Percentiles rank a stretch among this genome's conserved stretches.
These are phyloP conservation scores for Myrica gale DNA, from an alignment of 306 rosid genomes.

Conservation along the genomic window DNA sequence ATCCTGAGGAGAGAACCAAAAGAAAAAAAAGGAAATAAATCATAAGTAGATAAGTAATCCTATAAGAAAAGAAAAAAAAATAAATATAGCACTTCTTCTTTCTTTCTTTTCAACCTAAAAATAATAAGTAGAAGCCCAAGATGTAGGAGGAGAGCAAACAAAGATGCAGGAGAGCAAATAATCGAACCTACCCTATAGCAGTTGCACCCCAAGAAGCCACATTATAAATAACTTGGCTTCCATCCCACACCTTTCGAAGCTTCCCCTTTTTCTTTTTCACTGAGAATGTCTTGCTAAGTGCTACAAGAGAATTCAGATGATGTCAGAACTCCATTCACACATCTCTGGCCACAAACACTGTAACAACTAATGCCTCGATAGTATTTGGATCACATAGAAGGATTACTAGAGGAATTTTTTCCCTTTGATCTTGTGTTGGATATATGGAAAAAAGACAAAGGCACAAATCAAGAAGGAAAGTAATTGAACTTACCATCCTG, in stretches of 20 bases:
- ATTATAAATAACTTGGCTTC: conserved; percentile 90
- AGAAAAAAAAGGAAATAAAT: background rate
- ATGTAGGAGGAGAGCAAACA: conserved; percentile 1
- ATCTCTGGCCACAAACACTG: background rate
- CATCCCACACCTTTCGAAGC: conserved; percentile 96
- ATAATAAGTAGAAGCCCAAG: too few species aligned
- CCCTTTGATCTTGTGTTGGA: conserved; percentile 5
- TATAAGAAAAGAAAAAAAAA: background rate
- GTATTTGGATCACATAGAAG: conserved; percentile 4
- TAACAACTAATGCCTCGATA: conserved; percentile 13
- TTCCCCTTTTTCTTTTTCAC: conserved; percentile 86
- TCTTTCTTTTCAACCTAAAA: too few species aligned
- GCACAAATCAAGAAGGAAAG: conserved; percentile 7
- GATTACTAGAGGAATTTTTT: conserved; percentile 15
- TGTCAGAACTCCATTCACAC: conserved; percentile 33
- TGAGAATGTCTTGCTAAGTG: conserved; percentile 93
- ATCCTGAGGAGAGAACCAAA: conserved; percentile 44
- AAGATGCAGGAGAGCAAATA: conserved; percentile 1
- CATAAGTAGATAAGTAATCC: background rate
- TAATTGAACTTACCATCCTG: conserved; percentile 69
- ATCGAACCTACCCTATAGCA: conserved; percentile 74
- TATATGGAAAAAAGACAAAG: conserved; percentile 8
- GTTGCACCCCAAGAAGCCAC: conserved; percentile 99
- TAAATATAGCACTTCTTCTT: background rate
- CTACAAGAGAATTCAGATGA: conserved; percentile 39